Base-by-base conservation (phyloP, 805 yeast genomes). In the Saturnispora gosingensis region DNA sequence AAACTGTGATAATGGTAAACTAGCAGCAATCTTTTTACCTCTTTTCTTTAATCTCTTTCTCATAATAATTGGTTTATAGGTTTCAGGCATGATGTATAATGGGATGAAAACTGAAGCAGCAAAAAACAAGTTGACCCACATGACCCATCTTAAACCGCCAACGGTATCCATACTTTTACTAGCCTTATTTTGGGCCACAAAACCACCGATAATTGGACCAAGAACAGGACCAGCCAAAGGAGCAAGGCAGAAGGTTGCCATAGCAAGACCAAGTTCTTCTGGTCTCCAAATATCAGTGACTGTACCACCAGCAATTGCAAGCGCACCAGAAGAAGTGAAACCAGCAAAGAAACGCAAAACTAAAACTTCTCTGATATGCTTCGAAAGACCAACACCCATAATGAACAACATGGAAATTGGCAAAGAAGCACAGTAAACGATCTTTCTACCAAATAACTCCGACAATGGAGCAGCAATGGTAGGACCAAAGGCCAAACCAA, bases 291-390 rank as follows among this genome's bases (percentile, higher is more conserved):
- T 67, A 67, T 88, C 96, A 50, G 82, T 71, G 55, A 88, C 79
- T 5, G 93, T 82, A 56, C 96, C 97, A 49, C 90, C 88, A 11
- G 88, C 91, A 57, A 86, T 80, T 9, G 95, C 83, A 68, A 88
- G 73, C 2, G 90, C 88, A 3, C 93, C 95, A 1, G 90, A 81
- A 1, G 93, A 88, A 46, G 83, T 75, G 28, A 83, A 73, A 0
- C 95, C 95, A 20, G 84, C 72, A 59, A 88, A 78, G 61, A 85
- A 85, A 59, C 96, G 70, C 44, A 86, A 71, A 5, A 88, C 82
- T 46, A 88, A 68, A 28, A 85, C 72, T 10, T 77, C 71, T 53
- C 79, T 72, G 57, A 85, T 81, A 57, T 83, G 80, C 36, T 72
- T 67, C 1, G 87, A 73, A 53, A 82, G 69, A 38, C 85, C 89